Conservation (phyloP, 495 filamentous ascomycete species). For the Schizothecium vesticola region DNA sequence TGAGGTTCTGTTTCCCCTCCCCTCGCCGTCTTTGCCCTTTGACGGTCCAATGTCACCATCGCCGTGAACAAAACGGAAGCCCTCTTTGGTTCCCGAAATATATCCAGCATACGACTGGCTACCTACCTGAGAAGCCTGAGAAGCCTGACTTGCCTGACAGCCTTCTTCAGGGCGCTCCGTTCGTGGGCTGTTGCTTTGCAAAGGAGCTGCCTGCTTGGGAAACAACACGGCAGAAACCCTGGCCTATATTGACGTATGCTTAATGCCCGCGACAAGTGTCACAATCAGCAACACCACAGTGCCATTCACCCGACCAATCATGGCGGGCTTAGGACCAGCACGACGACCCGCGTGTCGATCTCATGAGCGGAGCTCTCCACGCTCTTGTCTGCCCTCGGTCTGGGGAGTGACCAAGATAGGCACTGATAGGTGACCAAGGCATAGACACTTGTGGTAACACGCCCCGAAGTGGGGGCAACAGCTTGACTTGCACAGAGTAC, state of each 20-base stretch:
- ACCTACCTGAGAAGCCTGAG: neutral
- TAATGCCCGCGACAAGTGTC: conserved; percentile 6
- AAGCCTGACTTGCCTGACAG: neutral
- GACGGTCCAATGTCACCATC: neutral
- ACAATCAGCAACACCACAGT: conserved; percentile 18
- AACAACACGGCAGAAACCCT: conserved; percentile 7
- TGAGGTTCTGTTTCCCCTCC: neutral
- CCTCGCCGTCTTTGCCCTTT: neutral
- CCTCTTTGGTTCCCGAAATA: neutral
- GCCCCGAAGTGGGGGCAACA: neutral
- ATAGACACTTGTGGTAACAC: neutral
- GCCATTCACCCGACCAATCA: conserved; percentile 27
- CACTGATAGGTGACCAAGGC: neutral
- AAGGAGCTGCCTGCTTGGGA: conserved; percentile 5
- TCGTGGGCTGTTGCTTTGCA: neutral
- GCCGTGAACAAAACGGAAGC: neutral
- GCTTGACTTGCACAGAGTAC: neutral
- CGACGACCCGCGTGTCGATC: conserved; percentile 3
- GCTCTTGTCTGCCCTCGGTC: neutral
- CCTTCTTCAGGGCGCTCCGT: neutral
- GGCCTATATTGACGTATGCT: conserved; percentile 14
- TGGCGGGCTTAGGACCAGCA: neutral
- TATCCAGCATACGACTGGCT: neutral
- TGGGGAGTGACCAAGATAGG: neutral
- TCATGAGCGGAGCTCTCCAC: neutral